These are phyloP conservation scores for Gracilaria vermiculophylla DNA, from an alignment of 23 red algal genomes.

Conservation along the genomic window DNA sequence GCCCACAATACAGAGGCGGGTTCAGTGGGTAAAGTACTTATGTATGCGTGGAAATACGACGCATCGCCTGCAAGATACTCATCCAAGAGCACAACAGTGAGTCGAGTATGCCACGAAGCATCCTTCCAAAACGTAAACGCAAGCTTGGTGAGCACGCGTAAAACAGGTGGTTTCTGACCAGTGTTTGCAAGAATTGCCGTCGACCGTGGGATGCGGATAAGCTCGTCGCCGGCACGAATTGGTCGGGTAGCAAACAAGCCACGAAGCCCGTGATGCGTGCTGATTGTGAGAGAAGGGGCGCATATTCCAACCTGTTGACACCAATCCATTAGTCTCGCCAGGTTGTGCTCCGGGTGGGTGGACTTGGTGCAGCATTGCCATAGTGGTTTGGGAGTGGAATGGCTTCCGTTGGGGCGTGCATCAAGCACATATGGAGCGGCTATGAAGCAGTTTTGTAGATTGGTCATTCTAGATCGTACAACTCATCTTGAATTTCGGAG, in stretches of 20 bases:
- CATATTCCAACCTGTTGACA: neutral
- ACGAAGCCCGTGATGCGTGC: neutral
- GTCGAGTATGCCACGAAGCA: constrained; percentile 35
- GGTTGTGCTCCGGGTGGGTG: neutral
- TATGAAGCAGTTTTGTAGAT: neutral
- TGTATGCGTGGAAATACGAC: constrained; percentile 19
- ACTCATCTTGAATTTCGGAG: too few relatives aligned
- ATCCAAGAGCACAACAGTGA: constrained; percentile 47
- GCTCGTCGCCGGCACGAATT: constrained; percentile 12
- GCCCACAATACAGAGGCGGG: constrained; percentile 48
- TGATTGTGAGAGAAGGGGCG: neutral
- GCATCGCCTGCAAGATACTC: neutral
- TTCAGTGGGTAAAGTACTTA: constrained; percentile 20
- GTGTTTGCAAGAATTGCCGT: neutral
- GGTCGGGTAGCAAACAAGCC: constrained; percentile 37
- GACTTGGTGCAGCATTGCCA: neutral
- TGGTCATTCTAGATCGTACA: neutral
- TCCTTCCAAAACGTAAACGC: constrained; percentile 19
- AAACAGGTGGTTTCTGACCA: neutral
- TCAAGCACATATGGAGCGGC: neutral
- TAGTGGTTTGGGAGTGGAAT: neutral
- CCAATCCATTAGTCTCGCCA: neutral
- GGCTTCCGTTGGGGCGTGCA: neutral
- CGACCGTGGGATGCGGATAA: constrained; percentile 31
- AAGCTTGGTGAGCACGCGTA: constrained; percentile 2